Conservation (phyloP, 225 moss, liverwort and hornwort genomes). For the Rhytidiadelphus loreus region DNA sequence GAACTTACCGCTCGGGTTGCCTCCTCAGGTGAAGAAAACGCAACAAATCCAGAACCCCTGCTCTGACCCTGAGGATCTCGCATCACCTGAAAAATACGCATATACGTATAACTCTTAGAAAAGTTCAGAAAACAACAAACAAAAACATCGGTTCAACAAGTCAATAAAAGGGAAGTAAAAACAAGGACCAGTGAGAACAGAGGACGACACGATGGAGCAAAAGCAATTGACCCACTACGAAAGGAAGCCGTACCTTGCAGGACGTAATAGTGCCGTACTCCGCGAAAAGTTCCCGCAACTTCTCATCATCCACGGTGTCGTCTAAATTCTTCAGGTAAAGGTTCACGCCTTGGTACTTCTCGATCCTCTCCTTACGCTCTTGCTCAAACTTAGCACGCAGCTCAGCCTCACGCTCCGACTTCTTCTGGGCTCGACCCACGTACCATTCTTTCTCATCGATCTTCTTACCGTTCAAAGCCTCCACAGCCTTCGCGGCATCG, state of each 20-base stretch:
- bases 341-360: slow-evolving; percentile 95
- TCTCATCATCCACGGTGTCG: slow-evolving; percentile 89
- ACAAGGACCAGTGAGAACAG: neutral
- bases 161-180: accelerated
- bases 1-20: slow-evolving; percentile 75
- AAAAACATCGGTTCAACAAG: accelerated
- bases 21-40: slow-evolving; percentile 82
- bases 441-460: slow-evolving; percentile 94
- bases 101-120: neutral
- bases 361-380: slow-evolving; percentile 93
- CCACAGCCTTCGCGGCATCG: slow-evolving; percentile 76
- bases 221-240: accelerated
- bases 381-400: slow-evolving; percentile 91
- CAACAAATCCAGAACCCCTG: slow-evolving; percentile 91
- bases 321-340: slow-evolving; percentile 91
- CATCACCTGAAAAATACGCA: slow-evolving; percentile 58
- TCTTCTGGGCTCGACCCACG: slow-evolving; percentile 91
- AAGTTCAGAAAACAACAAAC: neutral
- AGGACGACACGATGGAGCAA: neutral
- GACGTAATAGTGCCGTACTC: slow-evolving; percentile 91
- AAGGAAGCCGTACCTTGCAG: slow-evolving; percentile 45
- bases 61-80: slow-evolving; percentile 90
- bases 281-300: slow-evolving; percentile 74
- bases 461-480: slow-evolving; percentile 81
- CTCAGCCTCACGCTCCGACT: slow-evolving; percentile 91